Conservation (phyloP, 225 moss, liverwort and hornwort species). For the Neckera pumila region DNA sequence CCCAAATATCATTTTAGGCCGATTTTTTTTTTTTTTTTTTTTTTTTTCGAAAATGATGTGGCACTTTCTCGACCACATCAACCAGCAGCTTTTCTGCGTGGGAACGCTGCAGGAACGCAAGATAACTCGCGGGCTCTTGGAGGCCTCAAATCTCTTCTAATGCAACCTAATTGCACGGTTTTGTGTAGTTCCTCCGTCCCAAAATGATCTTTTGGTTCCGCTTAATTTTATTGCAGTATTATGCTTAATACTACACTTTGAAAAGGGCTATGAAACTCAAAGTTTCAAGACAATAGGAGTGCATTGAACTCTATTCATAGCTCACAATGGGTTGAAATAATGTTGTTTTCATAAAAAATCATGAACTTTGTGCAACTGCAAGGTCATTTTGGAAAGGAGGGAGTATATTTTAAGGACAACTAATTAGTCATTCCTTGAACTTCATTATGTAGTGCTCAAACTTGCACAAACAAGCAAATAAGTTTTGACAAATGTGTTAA, state of each 20-base stretch:
- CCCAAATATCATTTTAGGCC: too few relatives aligned
- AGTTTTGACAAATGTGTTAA: neutral
- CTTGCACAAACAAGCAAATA: neutral
- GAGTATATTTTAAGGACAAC: neutral
- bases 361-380: fast-evolving
- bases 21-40: too few relatives aligned
- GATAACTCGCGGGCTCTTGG: too few relatives aligned
- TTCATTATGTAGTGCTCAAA: neutral
- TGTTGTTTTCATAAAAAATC: neutral
- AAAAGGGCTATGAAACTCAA: neutral
- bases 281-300: fast-evolving
- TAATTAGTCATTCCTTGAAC: too few relatives aligned
- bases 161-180: too few relatives aligned
- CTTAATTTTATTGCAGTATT: too few relatives aligned
- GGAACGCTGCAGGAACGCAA: too few relatives aligned
- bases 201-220: neutral
- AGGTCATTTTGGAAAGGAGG: fast-evolving
- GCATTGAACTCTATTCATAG: fast-evolving
- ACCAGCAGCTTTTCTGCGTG: too few relatives aligned
- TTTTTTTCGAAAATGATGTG: too few relatives aligned
- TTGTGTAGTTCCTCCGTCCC: neutral
- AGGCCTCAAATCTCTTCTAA: too few relatives aligned
- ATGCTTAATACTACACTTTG: neutral
- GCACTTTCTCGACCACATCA: too few relatives aligned
- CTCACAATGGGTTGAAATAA: neutral